phyloP scores from a whole-genome alignment of 345 rosid genomes.

The Trapa incisa region DNA sequence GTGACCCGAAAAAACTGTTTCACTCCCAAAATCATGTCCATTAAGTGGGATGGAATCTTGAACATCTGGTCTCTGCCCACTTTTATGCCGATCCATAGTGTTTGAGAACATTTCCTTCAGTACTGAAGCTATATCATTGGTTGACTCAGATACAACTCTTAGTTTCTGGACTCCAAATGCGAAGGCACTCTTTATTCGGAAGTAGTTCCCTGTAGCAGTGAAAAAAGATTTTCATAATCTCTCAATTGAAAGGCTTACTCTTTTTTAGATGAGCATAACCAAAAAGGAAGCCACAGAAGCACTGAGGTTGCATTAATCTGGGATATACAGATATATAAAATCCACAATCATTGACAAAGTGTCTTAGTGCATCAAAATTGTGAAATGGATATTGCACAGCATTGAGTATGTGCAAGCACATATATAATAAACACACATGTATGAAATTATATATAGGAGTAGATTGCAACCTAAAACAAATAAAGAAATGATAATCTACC shows the following conservation, averaged over 20 bases:
- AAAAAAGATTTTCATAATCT: conserved; percentile 2
- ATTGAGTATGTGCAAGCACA: neutral
- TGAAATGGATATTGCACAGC: neutral
- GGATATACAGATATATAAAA: no score
- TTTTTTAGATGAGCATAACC: neutral
- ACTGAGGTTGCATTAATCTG: no score
- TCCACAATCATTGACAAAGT: no score
- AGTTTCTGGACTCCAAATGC: conserved; percentile 83
- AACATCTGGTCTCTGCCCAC: conserved; percentile 75
- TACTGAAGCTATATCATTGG: conserved; percentile 37
- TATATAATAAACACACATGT: neutral
- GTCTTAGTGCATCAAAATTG: neutral
- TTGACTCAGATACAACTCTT: conserved; percentile 39
- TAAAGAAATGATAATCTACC: conserved; percentile 25
- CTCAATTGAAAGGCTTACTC: neutral
- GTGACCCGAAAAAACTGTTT: no score
- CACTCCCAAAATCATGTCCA: no score
- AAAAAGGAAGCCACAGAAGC: neutral
- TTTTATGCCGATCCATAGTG: conserved; percentile 65
- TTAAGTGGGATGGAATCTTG: conserved; percentile 31
- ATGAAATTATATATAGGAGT: neutral
- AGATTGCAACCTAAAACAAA: neutral
- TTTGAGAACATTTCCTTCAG: conserved; percentile 63
- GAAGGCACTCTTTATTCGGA: conserved; percentile 81
- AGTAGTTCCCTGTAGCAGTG: conserved; percentile 48